These are phyloP conservation scores for Solanum sejunctum DNA, from an alignment of 257 asterid species.

Conservation along the genomic window DNA sequence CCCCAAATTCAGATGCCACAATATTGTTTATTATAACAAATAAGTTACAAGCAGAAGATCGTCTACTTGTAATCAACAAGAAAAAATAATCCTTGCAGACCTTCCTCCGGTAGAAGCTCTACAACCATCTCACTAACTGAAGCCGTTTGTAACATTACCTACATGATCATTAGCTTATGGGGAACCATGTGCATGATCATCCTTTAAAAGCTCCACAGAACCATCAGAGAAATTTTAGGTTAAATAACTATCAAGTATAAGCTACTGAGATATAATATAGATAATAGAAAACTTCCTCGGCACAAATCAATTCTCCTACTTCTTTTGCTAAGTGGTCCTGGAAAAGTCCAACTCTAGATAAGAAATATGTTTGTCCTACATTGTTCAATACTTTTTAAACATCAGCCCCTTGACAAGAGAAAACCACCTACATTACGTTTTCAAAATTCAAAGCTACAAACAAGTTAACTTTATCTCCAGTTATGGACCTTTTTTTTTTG, in stretches of 20 bases:
- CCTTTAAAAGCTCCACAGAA: neutral
- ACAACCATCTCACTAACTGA: neutral
- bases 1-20: neutral
- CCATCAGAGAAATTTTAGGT: neutral
- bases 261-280: neutral
- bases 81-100: neutral
- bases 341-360: neutral
- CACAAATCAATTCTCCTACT: neutral
- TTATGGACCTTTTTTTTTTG: neutral
- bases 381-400: neutral
- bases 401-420: neutral
- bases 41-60: neutral
- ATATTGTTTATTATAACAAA: neutral
- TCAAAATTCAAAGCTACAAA: neutral
- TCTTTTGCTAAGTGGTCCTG: neutral
- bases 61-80: neutral
- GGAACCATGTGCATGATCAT: neutral
- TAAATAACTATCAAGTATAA: neutral
- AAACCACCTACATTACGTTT: neutral
- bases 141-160: neutral
- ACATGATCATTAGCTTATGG: neutral
- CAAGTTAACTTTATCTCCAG: neutral
- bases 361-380: neutral
- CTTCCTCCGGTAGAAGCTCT: neutral
- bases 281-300: neutral